Evolutionary conservation across 495 filamentous ascomycete genomes (phyloP), one percentile per base, ranked within the genome.

Genomic region (Penicillium subrubescens): DNA sequence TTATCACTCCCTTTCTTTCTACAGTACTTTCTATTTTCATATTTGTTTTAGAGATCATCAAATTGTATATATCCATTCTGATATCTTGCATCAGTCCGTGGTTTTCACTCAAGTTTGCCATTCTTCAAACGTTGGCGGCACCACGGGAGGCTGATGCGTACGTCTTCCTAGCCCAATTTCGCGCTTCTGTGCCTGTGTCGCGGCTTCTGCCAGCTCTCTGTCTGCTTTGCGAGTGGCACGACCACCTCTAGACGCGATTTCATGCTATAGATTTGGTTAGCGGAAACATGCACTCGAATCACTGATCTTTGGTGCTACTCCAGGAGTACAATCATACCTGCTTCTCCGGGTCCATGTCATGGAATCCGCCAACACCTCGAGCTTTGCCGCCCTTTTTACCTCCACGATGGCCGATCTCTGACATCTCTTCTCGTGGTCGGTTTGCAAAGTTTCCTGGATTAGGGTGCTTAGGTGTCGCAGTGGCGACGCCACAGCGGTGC

Each of bases 361-460:
- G 71, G 56, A 77, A 78, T 8, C 73, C 72, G 33, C 72, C 74
- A 17, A 54, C 44, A 21, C 67, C 67, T 43, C 54, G 53, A 23
- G 62, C 64, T n/a, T 67, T 62, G 31, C 71, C 67, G 43, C 79
- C 77, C 39, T 76, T 73, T 57, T 82, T 78, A n/a, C 81, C 83
- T 7, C 83, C 84, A 67, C 85, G 85, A 2, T 72, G 67, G 1
- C 81, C 85, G 51, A 85, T 82, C 21, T 79, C 78, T 25, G 76
- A 75, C 19, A 88, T 85, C 61, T 89, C 83, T 46, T 86, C 84
- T 65, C 81, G 82, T 51, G 85, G 76, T 63, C 83, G 83, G 75
- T 89, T 88, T 77, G 85, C 82, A 74, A 89, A 89, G 72, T 89
- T 88, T 23, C 81, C 81, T 46, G 85, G 85, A 66, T 89, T 90